Conservation (phyloP, 1,284 basidiomycete genomes). For the Rhodotorula sp. region DNA sequence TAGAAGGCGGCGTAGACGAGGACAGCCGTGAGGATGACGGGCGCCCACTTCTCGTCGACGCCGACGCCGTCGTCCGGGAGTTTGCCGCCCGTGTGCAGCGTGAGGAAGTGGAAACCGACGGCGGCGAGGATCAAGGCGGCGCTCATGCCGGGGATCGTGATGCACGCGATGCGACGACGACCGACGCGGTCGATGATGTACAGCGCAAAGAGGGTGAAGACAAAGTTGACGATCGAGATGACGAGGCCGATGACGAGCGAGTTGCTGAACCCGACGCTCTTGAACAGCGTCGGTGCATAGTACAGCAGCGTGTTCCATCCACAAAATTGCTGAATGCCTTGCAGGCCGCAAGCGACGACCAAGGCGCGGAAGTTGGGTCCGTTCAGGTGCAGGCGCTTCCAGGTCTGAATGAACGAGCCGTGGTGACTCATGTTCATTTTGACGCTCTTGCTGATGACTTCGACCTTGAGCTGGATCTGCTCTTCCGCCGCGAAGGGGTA, state of each 20-base stretch:
- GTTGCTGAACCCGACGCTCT: constrained; percentile 74
- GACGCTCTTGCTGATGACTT: constrained; percentile 60
- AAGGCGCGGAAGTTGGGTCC: constrained; percentile 33
- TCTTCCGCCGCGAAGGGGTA: constrained; percentile 64
- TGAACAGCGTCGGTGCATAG: constrained; percentile 65
- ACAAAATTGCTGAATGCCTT: constrained; percentile 77
- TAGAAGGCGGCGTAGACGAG: constrained; percentile 78
- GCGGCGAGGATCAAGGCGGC: constrained; percentile 67
- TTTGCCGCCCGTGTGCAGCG: constrained; percentile 62
- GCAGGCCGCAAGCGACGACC: constrained; percentile 74
- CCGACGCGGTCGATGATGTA: constrained; percentile 72
- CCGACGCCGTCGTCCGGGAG: constrained; percentile 61
- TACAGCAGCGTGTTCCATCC: constrained; percentile 55
- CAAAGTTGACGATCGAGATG: constrained; percentile 73
- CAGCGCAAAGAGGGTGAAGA: constrained; percentile 76
- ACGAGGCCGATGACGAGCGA: constrained; percentile 75
- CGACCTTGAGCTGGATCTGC: constrained; percentile 66
- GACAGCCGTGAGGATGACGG: constrained; percentile 72
- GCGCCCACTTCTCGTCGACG: constrained; percentile 66
- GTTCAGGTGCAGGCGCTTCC: constrained; percentile 37
- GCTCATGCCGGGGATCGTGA: constrained; percentile 73
- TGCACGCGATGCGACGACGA: constrained; percentile 70
- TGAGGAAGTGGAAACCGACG: constrained; percentile 71
- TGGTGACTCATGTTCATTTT: constrained; percentile 60
- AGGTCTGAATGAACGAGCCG: constrained; percentile 53